These are phyloP conservation scores for Cyberlindnera veronae DNA, from an alignment of 805 yeast species.

Conservation along the genomic window DNA sequence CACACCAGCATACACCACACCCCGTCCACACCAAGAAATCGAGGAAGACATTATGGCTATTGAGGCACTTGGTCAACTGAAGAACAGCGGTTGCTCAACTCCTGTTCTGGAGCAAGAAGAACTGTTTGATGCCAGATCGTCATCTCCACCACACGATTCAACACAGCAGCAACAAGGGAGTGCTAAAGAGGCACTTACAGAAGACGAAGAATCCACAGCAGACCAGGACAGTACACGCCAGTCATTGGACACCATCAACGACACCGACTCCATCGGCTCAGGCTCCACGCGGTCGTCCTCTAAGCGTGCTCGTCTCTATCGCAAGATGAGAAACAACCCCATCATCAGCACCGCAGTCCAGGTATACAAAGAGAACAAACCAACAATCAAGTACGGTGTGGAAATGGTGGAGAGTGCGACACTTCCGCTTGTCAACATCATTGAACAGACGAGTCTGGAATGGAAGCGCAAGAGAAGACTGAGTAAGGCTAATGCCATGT, in stretches of 20 bases:
- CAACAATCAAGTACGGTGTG: slow-evolving; percentile 55
- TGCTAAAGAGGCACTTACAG: slow-evolving; percentile 19
- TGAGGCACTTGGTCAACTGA: slow-evolving; percentile 27
- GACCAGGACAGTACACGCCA: slow-evolving; percentile 25
- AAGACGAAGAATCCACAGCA: slow-evolving; percentile 12
- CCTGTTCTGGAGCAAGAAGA: slow-evolving; percentile 4
- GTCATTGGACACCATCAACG: slow-evolving; percentile 37
- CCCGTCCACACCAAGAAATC: slow-evolving; percentile 6
- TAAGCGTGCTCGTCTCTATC: slow-evolving; percentile 35
- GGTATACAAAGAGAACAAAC: slow-evolving; percentile 38
- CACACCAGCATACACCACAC: too few species aligned
- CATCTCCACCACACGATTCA: neutral
- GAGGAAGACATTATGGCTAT: slow-evolving; percentile 22
- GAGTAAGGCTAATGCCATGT: slow-evolving; percentile 26
- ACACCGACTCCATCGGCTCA: slow-evolving; percentile 8
- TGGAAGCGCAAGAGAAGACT: slow-evolving; percentile 39
- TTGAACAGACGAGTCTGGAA: slow-evolving; percentile 34
- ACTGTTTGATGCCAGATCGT: neutral
- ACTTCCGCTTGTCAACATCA: slow-evolving; percentile 47
- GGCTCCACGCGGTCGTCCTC: slow-evolving; percentile 2
- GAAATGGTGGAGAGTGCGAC: slow-evolving; percentile 57
- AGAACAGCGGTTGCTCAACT: slow-evolving; percentile 18
- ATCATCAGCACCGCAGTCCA: slow-evolving; percentile 29
- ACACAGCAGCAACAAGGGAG: slow-evolving; percentile 8
- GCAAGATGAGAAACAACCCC: slow-evolving; percentile 37